A percentile compares a stretch with the other conserved stretches of the same genome.
phyloP scores from a whole-genome alignment of 345 rosid genomes.

The Moricandia moricandioides region DNA sequence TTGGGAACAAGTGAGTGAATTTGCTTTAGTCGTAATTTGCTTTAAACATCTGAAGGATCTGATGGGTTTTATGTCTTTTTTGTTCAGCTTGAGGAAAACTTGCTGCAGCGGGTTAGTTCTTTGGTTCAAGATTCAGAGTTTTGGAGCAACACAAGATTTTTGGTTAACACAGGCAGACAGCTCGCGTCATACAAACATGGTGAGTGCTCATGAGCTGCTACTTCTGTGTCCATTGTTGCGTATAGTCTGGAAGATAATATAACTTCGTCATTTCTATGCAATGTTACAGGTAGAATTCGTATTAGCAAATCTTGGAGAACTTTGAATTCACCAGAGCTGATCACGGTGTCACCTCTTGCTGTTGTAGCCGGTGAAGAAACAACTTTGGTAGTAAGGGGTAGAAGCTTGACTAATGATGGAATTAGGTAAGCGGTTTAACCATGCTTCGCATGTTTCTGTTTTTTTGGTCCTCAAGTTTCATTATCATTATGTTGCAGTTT shows the following conservation, averaged over 20 bases:
- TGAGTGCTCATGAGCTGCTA: slow-evolving; percentile 32
- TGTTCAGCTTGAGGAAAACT: slow-evolving; percentile 61
- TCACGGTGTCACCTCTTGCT: slow-evolving; percentile 70
- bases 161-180: slow-evolving; percentile 58
- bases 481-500: slow-evolving; percentile 45
- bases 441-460: background rate
- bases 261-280: background rate
- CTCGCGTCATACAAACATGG: slow-evolving; percentile 69
- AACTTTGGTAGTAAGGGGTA: slow-evolving; percentile 61
- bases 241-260: background rate
- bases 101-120: slow-evolving; percentile 44
- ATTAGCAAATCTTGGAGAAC: slow-evolving; percentile 67
- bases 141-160: slow-evolving; percentile 76
- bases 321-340: slow-evolving; percentile 70
- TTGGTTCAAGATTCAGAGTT: slow-evolving; percentile 62
- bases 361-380: slow-evolving; percentile 67
- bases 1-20: slow-evolving; percentile 72
- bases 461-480: slow-evolving; percentile 10
- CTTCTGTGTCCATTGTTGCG: background rate
- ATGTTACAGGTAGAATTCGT: slow-evolving; percentile 59
- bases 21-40: background rate
- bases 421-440: slow-evolving; percentile 46
- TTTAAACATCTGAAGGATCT: slow-evolving; percentile 16
- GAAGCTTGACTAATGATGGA: slow-evolving; percentile 59
- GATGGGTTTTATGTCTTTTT: slow-evolving; percentile 9